Percentiles rank a stretch among this genome's conserved stretches.
These are phyloP conservation scores for Astrephomene gubernaculifera DNA, from an alignment of 139 green algal species.

Conservation along the genomic window DNA sequence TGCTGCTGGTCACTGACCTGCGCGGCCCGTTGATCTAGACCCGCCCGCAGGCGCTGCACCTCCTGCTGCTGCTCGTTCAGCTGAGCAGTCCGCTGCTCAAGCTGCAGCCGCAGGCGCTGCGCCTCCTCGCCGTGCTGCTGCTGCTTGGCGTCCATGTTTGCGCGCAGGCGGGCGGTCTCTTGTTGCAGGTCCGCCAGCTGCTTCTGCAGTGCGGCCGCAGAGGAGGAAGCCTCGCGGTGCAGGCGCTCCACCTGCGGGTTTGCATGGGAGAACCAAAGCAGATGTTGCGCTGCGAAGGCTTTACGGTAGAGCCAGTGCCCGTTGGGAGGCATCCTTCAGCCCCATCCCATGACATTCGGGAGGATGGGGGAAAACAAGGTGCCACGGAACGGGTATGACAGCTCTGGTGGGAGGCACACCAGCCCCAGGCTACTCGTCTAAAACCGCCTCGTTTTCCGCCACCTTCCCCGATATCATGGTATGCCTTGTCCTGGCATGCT, in stretches of 20 bases:
- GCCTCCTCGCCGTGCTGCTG: too few relatives aligned
- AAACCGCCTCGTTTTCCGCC: too few relatives aligned
- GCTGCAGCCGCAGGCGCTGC: neutral
- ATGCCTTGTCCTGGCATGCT: too few relatives aligned
- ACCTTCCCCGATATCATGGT: too few relatives aligned
- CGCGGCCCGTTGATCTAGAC: neutral
- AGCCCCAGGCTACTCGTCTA: too few relatives aligned
- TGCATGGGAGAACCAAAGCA: neutral
- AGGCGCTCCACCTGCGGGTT: conserved; percentile 2
- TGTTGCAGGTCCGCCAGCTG: neutral
- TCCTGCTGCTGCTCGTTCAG: conserved; percentile 17
- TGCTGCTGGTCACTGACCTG: conserved; percentile 3
- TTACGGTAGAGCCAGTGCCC: neutral
- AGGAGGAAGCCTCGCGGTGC: neutral
- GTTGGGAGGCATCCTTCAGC: too few relatives aligned
- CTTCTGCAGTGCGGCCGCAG: conserved; percentile 8
- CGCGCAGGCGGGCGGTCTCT: neutral
- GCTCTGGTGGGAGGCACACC: too few relatives aligned
- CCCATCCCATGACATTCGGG: too few relatives aligned
- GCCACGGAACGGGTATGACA: too few relatives aligned
- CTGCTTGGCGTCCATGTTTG: neutral
- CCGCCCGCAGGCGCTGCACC: neutral
- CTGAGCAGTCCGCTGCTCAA: too few relatives aligned
- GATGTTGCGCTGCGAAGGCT: neutral
- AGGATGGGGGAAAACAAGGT: too few relatives aligned